Evolutionary conservation across 2,329 filamentous ascomycete species (phyloP).

Genomic region (Chaetomium sp.): DNA sequence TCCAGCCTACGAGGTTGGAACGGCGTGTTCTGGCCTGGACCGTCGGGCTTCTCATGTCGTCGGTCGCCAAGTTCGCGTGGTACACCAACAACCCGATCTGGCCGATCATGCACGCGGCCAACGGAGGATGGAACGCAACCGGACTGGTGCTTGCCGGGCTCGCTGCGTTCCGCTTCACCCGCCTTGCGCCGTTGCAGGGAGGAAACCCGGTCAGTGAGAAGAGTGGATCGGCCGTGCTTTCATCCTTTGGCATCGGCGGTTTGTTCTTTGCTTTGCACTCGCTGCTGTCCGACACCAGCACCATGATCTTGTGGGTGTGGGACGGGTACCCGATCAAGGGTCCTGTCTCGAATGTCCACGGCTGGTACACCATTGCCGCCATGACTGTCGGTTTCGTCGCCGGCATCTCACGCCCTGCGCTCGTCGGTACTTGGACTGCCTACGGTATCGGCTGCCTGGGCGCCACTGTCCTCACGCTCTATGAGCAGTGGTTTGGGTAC

Average conservation of each 20-base stretch:
- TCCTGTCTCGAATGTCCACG: constrained; percentile 83
- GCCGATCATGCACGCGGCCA: constrained; percentile 84
- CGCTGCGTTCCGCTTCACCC: constrained; percentile 69
- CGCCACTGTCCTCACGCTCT: constrained; percentile 69
- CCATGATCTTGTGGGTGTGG: constrained; percentile 99
- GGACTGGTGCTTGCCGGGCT: constrained; percentile 71
- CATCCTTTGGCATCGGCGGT: constrained; percentile 73
- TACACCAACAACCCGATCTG: constrained; percentile 94
- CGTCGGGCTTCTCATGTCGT: constrained; percentile 77
- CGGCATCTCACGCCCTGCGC: constrained; percentile 64
- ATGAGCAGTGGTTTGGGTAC: constrained; percentile 81
- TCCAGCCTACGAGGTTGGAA: constrained; percentile 70
- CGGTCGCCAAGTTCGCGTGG: constrained; percentile 85
- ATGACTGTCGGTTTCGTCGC: constrained; percentile 78
- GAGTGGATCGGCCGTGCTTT: constrained; percentile 62
- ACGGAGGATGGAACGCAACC: constrained; percentile 87
- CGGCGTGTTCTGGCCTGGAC: constrained; percentile 73
- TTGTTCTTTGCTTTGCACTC: constrained; percentile 88
- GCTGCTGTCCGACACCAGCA: constrained; percentile 91
- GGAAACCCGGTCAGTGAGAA: constrained; percentile 33
- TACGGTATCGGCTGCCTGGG: constrained; percentile 74
- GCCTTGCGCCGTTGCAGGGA: constrained; percentile 49
- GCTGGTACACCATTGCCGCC: constrained; percentile 73
- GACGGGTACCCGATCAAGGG: constrained; percentile 89
- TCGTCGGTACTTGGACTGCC: constrained; percentile 71